Evolutionary conservation across 2,329 filamentous ascomycete species (phyloP).

Genomic region (Ustulina deusta): DNA sequence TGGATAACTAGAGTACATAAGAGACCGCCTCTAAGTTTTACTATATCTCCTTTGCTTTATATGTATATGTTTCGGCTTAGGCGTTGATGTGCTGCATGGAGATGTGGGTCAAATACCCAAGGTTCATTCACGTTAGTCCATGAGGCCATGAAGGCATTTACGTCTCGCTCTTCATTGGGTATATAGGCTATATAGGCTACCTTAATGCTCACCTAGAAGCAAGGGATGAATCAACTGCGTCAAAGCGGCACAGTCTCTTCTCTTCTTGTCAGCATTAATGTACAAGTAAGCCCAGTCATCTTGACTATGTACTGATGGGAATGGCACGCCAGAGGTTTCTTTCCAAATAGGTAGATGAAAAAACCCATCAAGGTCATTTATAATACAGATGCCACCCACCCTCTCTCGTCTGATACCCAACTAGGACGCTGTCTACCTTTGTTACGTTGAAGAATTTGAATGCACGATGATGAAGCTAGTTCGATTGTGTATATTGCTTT

Average conservation of each 20-base stretch:
- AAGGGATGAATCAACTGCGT: constrained; percentile 4
- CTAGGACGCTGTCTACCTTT: background rate
- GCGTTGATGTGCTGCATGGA: background rate
- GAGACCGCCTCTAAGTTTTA: background rate
- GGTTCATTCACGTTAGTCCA: background rate
- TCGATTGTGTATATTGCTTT: constrained; percentile 1
- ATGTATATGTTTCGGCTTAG: background rate
- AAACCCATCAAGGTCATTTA: background rate
- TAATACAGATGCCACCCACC: constrained; percentile 4
- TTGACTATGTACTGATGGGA: background rate
- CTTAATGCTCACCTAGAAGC: constrained; percentile 17
- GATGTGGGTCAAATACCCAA: background rate
- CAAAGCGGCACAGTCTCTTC: constrained; percentile 16
- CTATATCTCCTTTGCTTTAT: background rate
- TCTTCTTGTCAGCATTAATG: constrained; percentile 25
- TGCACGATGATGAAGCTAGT: constrained; percentile 10
- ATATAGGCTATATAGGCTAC: background rate
- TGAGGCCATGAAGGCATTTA: background rate
- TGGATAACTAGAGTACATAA: background rate
- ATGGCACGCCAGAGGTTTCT: background rate
- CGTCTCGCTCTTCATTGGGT: background rate
- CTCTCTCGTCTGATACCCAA: too few relatives aligned
- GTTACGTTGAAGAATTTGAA: background rate
- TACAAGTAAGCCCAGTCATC: constrained; percentile 15
- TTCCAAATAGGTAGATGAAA: constrained; percentile 1